Base-by-base conservation (phyloP, 148 eudicot genomes). In the Chenopodium formosanum region DNA sequence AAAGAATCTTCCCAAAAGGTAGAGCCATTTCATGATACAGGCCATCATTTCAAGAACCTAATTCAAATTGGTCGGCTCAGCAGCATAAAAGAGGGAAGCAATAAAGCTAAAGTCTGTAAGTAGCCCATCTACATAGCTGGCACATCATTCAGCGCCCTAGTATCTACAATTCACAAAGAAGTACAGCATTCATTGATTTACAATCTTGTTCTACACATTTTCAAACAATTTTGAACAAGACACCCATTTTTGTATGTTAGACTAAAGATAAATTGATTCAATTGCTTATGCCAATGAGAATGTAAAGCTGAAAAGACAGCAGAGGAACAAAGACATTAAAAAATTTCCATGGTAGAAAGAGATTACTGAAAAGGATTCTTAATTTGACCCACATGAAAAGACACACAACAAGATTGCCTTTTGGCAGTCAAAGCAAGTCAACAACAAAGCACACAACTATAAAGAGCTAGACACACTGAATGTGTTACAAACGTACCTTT, bases 1-100 rank as follows among this genome's bases (percentile, higher is more conserved):
- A 93, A 56, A 84, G 89, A 82, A 95, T 95, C 68, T 95, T 95
- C 87, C 82, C 40, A 65, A 92, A 86, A 83, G 90, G 81, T 79
- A 83, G 64, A 71, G 86, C 84, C 68, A 83, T 82, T 78, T 80
- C 80, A 81, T 84, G 80, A 86, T 74, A 62, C 40, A 81, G 66
- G 80, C 34, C 48, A 75, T 34, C 52, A 58, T 50, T 68, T 60
- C 27, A 29, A 56, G 70, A 50, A 66, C 66, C 75, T 53, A 20
- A 50, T 78, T 78, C 75, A 63, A 67, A 73, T 37, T 56, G 60
- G 79, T 44, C 69, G 47, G 27, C 65, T 78, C 32, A 48, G 73
- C 67, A 73, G 10, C 27, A 53, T 63, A 72, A 69, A 50, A 67
- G 58, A 75, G 48, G 67, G 73, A 73, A 81, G 78, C 82, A 40